Evolutionary conservation across 1,284 basidiomycete genomes (phyloP).

Genomic region (Tylopilus sp.): DNA sequence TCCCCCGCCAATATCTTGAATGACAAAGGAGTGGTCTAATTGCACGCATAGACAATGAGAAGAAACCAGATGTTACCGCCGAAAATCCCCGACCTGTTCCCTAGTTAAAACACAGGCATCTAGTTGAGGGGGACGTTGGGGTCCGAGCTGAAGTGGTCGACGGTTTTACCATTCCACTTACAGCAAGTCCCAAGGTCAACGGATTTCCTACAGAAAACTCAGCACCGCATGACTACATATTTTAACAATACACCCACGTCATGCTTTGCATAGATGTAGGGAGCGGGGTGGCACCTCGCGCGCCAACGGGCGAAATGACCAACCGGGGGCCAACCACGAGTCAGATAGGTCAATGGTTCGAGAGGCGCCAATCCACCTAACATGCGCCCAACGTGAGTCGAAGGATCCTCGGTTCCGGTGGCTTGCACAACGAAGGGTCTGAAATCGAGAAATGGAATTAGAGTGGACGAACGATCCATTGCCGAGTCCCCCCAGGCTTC

Average conservation of each 20-base stretch:
- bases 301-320: constrained; percentile 37
- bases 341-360: neutral
- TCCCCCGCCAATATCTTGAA: neutral
- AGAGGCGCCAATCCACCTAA: neutral
- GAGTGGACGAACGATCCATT: constrained; percentile 35
- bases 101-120: constrained; percentile 38
- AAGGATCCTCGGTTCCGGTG: neutral
- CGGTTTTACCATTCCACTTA: too few relatives aligned
- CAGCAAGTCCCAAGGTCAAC: constrained; percentile 10
- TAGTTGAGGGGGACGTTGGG: constrained; percentile 34
- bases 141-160: neutral
- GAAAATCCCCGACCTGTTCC: constrained; percentile 34
- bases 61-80: constrained; percentile 22
- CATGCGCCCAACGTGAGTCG: neutral
- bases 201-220: neutral
- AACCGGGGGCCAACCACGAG: constrained; percentile 13
- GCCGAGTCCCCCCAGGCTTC: neutral
- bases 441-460: constrained; percentile 35
- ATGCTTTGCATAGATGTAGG: constrained; percentile 16
- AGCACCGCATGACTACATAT: neutral
- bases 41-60: neutral
- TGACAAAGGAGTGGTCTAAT: neutral
- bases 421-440: constrained; percentile 29
- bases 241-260: constrained; percentile 37
- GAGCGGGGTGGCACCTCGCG: constrained; percentile 30